Conservation (phyloP, 2,329 filamentous ascomycete genomes). For the Scedosporium apiospermum region DNA sequence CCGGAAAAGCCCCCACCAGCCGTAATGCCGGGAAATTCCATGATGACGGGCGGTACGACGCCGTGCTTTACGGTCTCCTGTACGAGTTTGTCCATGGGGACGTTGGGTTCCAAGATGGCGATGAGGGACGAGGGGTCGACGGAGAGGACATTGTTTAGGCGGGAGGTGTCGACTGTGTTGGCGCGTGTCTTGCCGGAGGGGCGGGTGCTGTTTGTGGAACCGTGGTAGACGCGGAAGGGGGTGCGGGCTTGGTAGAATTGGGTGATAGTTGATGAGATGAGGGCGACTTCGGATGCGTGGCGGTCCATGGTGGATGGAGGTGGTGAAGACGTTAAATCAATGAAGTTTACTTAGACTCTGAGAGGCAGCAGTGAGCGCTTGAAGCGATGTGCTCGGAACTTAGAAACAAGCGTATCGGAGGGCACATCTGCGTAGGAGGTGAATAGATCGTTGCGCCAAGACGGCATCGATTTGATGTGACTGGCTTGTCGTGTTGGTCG, state of each 20-base stretch:
- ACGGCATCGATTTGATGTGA: too few relatives aligned
- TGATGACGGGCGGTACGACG: slow-evolving; percentile 56
- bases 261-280: slow-evolving; percentile 31
- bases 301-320: slow-evolving; percentile 21
- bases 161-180: slow-evolving; percentile 58
- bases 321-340: neutral
- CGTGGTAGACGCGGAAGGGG: slow-evolving; percentile 68
- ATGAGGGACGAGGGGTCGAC: slow-evolving; percentile 44
- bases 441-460: neutral
- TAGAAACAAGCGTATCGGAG: neutral
- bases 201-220: slow-evolving; percentile 68
- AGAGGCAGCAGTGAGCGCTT: too few relatives aligned
- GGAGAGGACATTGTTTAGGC: slow-evolving; percentile 50
- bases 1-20: slow-evolving; percentile 59
- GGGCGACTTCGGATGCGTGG: slow-evolving; percentile 33
- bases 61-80: slow-evolving; percentile 44
- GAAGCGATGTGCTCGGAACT: neutral
- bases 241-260: slow-evolving; percentile 31
- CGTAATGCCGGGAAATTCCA: slow-evolving; percentile 67
- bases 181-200: slow-evolving; percentile 36
- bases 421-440: too few relatives aligned
- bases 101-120: slow-evolving; percentile 61
- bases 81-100: slow-evolving; percentile 56
- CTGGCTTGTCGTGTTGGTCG: too few relatives aligned
- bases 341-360: too few relatives aligned